Base-by-base conservation (phyloP, 2,329 filamentous ascomycete genomes). In the Arthrobotrys entomopaga region DNA sequence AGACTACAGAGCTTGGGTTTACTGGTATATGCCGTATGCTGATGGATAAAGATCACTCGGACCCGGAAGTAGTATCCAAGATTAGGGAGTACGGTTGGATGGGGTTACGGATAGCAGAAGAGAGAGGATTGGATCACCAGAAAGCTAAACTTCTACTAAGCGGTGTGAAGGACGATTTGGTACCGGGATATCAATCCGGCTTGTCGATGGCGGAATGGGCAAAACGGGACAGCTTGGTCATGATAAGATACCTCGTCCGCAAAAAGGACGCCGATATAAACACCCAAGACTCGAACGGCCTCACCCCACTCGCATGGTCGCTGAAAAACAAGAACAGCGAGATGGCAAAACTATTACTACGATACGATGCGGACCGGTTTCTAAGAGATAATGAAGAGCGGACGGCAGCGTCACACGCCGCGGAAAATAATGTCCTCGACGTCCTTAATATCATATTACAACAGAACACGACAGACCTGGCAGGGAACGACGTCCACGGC, bases 31-130 rank as follows among this genome's bases (percentile, higher is more conserved):
- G 54, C 11, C 26, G 61, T 7, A 60, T 73, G 54, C 15, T 73
- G 43, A 58, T 49, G 24, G 54, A 61, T 5, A 66, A 43, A 8
- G 19, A 49, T 16, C 46, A 10, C 8, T 34, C 13, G 2, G 38
- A 56, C 16, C 22, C 24, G 11, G 50, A 56, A 16, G 7, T 61
- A 19, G 6, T 46, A n/a, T 24, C 42, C 0, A 66, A 29, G 26
- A 26, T 66, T 16, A 40, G 53, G 6, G 61, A 73, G 13, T 66
- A 66, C 20, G 69, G 20, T 13, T 72, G 60, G 67, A 65, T 73
- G n/a, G 69, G 60, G 2, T 29, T 73, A 6, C 46, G 54, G 1
- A 66, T 73, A n/a, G 60, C 69, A 20, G 61, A 65, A 22, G 69
- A 73, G 16, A 54, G 54, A 52, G 56, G 42, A 1, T 46, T 65